phyloP scores from a whole-genome alignment of 495 filamentous ascomycete genomes.

The Cercophora samala region DNA sequence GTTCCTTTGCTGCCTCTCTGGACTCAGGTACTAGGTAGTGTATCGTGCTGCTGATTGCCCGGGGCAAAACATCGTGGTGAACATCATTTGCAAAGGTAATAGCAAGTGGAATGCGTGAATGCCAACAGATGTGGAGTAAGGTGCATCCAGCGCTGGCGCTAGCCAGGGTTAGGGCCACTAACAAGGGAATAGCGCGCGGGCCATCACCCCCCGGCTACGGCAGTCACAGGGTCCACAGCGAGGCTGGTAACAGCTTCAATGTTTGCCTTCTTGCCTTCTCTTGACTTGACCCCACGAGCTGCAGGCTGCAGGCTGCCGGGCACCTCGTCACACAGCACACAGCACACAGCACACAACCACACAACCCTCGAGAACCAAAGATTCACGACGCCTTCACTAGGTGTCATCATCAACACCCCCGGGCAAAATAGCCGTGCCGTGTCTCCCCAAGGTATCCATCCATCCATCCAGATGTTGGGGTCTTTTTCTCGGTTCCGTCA shows the following conservation, averaged over 20 bases:
- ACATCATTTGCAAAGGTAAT: neutral
- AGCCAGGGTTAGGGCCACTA: constrained; percentile 3
- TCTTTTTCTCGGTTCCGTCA: constrained; percentile 27
- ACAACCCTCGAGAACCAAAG: neutral
- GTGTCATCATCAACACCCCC: too few relatives aligned
- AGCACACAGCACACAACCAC: too few relatives aligned
- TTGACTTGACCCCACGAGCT: neutral
- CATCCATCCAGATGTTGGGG: constrained; percentile 15
- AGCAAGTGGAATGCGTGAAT: too few relatives aligned
- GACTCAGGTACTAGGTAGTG: too few relatives aligned
- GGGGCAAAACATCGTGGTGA: neutral
- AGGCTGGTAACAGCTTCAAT: too few relatives aligned
- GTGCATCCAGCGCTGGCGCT: constrained; percentile 9
- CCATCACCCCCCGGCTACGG: constrained; percentile 19
- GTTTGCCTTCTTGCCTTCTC: neutral
- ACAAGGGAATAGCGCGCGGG: neutral
- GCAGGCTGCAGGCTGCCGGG: too few relatives aligned
- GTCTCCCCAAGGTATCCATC: constrained; percentile 14
- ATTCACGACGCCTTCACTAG: neutral
- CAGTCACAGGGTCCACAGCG: constrained; percentile 16
- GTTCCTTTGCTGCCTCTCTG: neutral
- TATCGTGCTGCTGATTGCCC: neutral
- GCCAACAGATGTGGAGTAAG: neutral
- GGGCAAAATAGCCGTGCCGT: constrained; percentile 35
- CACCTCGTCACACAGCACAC: neutral